These are phyloP conservation scores for Ambrosia hybrid DNA, from an alignment of 140 eudicot species.

Conservation along the genomic window DNA sequence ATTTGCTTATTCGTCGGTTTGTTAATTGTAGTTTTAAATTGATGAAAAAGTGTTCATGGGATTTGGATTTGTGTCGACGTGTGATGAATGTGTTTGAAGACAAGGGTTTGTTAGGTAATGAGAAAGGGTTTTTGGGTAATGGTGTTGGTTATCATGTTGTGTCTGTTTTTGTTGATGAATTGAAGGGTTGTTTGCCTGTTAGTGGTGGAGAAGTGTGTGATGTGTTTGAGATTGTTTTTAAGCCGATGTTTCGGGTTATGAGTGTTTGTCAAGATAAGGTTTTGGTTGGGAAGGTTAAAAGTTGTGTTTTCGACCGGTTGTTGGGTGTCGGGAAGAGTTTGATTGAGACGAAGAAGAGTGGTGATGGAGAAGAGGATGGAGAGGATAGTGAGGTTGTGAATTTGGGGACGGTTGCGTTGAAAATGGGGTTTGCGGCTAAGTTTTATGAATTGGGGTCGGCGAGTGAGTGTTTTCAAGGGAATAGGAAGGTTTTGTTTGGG, in stretches of 20 bases:
- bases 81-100: conserved; percentile 46
- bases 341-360: conserved; percentile 49
- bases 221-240: conserved; percentile 27
- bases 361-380: conserved; percentile 34
- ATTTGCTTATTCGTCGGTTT: conserved; percentile 61
- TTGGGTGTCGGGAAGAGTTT: conserved; percentile 53
- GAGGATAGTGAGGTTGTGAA: conserved; percentile 40
- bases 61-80: conserved; percentile 30
- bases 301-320: conserved; percentile 62
- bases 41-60: conserved; percentile 34
- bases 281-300: conserved; percentile 66
- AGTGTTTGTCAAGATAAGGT: conserved; percentile 51
- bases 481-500: conserved; percentile 74
- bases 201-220: conserved; percentile 36
- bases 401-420: conserved; percentile 55
- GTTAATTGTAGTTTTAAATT: conserved; percentile 40
- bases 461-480: conserved; percentile 79
- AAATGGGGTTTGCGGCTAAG: conserved; percentile 53
- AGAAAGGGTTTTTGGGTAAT: conserved; percentile 52
- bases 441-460: conserved; percentile 66
- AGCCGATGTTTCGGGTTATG: conserved; percentile 48
- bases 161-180: conserved; percentile 72
- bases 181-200: conserved; percentile 62
- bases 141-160: conserved; percentile 86
- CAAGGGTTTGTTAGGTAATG: conserved; percentile 44